A percentile compares a stretch with the other conserved stretches of the same genome.
These are phyloP conservation scores for Arabis hirsuta DNA, from an alignment of 345 rosid species.

Conservation along the genomic window DNA sequence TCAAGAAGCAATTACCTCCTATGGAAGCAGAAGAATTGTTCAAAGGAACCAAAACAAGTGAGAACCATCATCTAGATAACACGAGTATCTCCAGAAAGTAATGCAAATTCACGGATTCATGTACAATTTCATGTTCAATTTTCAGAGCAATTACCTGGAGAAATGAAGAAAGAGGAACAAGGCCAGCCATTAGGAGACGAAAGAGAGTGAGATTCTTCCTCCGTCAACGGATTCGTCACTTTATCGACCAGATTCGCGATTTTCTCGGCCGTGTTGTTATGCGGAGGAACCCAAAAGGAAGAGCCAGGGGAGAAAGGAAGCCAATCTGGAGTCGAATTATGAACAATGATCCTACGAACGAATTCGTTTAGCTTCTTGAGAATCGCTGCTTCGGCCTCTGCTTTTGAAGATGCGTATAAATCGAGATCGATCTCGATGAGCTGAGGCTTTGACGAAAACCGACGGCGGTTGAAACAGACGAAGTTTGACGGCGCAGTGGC, in stretches of 20 bases:
- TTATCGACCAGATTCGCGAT: constrained; percentile 39
- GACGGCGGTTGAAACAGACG: constrained; percentile 35
- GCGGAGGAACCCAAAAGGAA: constrained; percentile 59
- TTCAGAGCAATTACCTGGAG: constrained; percentile 30
- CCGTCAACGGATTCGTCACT: constrained; percentile 41
- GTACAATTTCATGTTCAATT: not conserved
- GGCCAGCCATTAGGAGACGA: constrained; percentile 53
- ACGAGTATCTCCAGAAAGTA: no score
- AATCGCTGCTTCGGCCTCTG: constrained; percentile 40
- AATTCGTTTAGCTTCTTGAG: constrained; percentile 48
- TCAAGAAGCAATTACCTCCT: no score
- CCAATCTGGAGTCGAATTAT: constrained; percentile 56
- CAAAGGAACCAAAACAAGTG: no score
- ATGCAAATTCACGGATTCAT: not conserved
- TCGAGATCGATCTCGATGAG: constrained; percentile 40
- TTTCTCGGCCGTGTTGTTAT: constrained; percentile 24
- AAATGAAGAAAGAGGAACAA: constrained; percentile 45
- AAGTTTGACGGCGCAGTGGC: not conserved
- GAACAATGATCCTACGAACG: constrained; percentile 45
- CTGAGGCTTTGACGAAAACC: constrained; percentile 31
- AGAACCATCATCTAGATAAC: no score
- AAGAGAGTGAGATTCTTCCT: constrained; percentile 47
- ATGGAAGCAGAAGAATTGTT: no score
- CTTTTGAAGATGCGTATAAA: constrained; percentile 21
- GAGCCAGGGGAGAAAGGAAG: constrained; percentile 55